Evolutionary conservation across 371 early-diverging fungal species (phyloP).

Genomic region (Batkoa obscura): DNA sequence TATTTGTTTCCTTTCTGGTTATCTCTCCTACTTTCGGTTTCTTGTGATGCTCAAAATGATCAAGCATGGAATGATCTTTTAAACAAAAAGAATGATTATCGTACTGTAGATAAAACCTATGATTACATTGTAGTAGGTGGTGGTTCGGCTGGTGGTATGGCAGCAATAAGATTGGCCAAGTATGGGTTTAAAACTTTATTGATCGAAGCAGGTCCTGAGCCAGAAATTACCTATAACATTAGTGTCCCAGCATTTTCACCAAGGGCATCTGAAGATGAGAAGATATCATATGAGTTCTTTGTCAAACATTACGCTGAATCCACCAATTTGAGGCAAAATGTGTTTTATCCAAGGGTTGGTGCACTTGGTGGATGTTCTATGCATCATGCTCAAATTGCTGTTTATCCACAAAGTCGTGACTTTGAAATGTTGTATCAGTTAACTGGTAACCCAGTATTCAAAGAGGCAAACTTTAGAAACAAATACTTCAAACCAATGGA

Average conservation of each 20-base stretch:
- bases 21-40: too few species aligned
- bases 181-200: neutral
- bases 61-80: too few species aligned
- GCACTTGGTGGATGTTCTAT: slow-evolving; percentile 6
- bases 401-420: neutral
- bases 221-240: neutral
- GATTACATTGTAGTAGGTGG: slow-evolving; percentile 7
- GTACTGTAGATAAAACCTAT: too few species aligned
- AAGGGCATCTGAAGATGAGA: neutral
- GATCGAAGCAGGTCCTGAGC: slow-evolving; percentile 4
- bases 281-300: neutral
- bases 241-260: neutral
- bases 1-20: too few species aligned
- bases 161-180: neutral
- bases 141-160: neutral
- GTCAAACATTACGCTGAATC: neutral
- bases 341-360: slow-evolving; percentile 4
- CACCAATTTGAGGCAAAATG: neutral
- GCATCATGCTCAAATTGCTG: slow-evolving; percentile 1
- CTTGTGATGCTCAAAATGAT: too few species aligned
- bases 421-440: neutral
- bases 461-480: slow-evolving; percentile 1
- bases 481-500: slow-evolving; percentile 1
- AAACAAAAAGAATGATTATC: too few species aligned
- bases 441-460: neutral